Evolutionary conservation across 805 yeast genomes (phyloP).

Genomic region (Isabelozyma heimii): DNA sequence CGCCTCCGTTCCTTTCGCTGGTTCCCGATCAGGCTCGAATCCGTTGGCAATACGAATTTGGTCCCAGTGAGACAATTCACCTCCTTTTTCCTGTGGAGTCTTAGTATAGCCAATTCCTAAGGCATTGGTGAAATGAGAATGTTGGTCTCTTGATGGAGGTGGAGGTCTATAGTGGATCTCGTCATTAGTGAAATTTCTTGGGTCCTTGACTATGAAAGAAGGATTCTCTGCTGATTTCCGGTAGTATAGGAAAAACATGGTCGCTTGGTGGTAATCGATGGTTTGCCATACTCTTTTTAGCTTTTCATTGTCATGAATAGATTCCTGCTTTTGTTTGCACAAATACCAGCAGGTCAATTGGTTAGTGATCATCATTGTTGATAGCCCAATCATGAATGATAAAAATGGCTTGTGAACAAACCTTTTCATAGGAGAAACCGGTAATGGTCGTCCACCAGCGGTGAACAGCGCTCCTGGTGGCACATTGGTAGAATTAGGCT

Average conservation of each 20-base stretch:
- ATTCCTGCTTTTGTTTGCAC: conserved; percentile 16
- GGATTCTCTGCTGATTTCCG: conserved; percentile 51
- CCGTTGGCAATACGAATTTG: conserved; percentile 33
- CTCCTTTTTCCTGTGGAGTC: neutral
- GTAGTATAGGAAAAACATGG: conserved; percentile 46
- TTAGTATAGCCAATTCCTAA: conserved; percentile 5
- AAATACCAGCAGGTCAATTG: conserved; percentile 21
- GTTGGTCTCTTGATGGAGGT: neutral
- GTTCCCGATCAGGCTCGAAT: conserved; percentile 7
- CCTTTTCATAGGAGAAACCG: conserved; percentile 1
- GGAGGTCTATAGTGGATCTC: conserved; percentile 27
- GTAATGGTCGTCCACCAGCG: conserved; percentile 1
- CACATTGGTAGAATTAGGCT: neutral
- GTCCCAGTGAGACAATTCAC: conserved; percentile 28
- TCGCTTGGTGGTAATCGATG: conserved; percentile 33
- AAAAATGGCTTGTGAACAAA: conserved; percentile 29
- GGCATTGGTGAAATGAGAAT: conserved; percentile 3
- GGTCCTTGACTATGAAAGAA: conserved; percentile 53
- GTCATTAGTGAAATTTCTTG: conserved; percentile 33
- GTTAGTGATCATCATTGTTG: conserved; percentile 20
- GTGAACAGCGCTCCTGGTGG: neutral
- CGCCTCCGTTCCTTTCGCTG: neutral
- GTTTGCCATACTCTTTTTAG: conserved; percentile 32
- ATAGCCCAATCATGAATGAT: conserved; percentile 30
- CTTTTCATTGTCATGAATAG: conserved; percentile 12